Evolutionary conservation across 225 moss, liverwort and hornwort species (phyloP).

Genomic region (Sphagnum tenellum): DNA sequence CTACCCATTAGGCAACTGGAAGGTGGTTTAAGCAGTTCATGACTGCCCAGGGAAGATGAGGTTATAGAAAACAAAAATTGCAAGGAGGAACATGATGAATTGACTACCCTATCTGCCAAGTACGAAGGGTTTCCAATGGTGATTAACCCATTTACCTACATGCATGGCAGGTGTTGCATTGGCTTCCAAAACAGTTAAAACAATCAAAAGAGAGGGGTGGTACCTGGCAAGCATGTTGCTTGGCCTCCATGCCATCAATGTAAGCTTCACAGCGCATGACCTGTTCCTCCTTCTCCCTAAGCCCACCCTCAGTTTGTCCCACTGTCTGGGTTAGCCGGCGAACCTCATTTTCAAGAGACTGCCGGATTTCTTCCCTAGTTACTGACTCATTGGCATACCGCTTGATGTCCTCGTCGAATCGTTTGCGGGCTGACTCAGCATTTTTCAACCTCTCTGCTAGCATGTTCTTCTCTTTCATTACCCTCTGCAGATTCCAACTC

Average conservation of each 20-base stretch:
- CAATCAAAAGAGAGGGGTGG: neutral
- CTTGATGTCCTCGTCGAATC: constrained; percentile 97
- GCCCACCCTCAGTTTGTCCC: constrained; percentile 95
- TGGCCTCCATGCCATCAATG: constrained; percentile 99
- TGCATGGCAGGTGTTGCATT: too few relatives aligned
- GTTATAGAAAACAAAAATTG: too few relatives aligned
- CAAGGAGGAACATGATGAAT: too few relatives aligned
- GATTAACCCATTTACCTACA: too few relatives aligned
- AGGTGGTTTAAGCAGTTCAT: too few relatives aligned
- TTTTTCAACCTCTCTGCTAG: constrained; percentile 92
- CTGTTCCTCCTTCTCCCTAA: constrained; percentile 98
- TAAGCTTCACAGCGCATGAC: constrained; percentile 99
- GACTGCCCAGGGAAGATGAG: too few relatives aligned
- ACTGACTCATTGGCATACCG: constrained; percentile 90
- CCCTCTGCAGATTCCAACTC: constrained; percentile 35
- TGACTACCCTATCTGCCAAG: too few relatives aligned
- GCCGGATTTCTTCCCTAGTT: constrained; percentile 85
- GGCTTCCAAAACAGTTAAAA: too few relatives aligned
- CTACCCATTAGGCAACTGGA: too few relatives aligned
- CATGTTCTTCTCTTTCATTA: constrained; percentile 96
- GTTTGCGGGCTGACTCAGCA: constrained; percentile 89
- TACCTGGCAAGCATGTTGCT: constrained; percentile 98
- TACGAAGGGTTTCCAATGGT: too few relatives aligned
- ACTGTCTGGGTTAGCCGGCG: constrained; percentile 93
- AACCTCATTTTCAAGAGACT: constrained; percentile 97